Evolutionary conservation across 2,329 filamentous ascomycete species (phyloP).

Genomic region (Pleurostoma richardsiae): DNA sequence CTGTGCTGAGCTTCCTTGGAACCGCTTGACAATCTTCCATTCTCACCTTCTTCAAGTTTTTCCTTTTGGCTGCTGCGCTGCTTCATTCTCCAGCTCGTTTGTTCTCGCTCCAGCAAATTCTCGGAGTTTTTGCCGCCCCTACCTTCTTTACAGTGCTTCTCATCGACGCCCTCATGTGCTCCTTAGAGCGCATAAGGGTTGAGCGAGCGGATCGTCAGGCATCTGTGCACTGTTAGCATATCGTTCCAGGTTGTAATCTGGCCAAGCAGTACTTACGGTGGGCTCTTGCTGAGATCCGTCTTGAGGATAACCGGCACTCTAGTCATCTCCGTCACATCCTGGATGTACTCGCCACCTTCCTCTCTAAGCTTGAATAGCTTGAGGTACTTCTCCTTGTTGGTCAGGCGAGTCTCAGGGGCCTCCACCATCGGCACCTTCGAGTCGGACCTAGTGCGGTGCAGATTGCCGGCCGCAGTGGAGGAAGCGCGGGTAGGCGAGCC

Average conservation of each 20-base stretch:
- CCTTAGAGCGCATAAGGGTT: constrained; percentile 68
- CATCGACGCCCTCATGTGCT: background rate
- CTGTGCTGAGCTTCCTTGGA: too few species aligned
- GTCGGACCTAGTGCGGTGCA: constrained; percentile 88
- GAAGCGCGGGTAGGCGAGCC: constrained; percentile 80
- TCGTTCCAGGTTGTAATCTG: background rate
- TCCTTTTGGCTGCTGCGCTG: too few species aligned
- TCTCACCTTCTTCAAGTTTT: too few species aligned
- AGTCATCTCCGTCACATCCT: constrained; percentile 97
- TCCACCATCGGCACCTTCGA: constrained; percentile 79
- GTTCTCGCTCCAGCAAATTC: too few species aligned
- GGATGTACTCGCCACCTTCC: constrained; percentile 92
- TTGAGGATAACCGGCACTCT: constrained; percentile 96
- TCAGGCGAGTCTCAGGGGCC: constrained; percentile 72
- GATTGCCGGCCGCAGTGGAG: constrained; percentile 56
- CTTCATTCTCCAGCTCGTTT: too few species aligned
- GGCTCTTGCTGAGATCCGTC: constrained; percentile 97
- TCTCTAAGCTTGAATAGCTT: constrained; percentile 86
- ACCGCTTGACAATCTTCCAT: too few species aligned
- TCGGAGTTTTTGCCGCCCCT: too few species aligned
- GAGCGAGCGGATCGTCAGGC: constrained; percentile 76
- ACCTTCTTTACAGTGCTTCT: too few species aligned
- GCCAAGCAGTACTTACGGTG: constrained; percentile 70
- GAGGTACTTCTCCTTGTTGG: constrained; percentile 94
- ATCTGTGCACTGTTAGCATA: constrained; percentile 48